A percentile compares a stretch with the other conserved stretches of the same genome.
phyloP scores from a whole-genome alignment of 306 rosid genomes.

The Herpetospermum pedunculosum region DNA sequence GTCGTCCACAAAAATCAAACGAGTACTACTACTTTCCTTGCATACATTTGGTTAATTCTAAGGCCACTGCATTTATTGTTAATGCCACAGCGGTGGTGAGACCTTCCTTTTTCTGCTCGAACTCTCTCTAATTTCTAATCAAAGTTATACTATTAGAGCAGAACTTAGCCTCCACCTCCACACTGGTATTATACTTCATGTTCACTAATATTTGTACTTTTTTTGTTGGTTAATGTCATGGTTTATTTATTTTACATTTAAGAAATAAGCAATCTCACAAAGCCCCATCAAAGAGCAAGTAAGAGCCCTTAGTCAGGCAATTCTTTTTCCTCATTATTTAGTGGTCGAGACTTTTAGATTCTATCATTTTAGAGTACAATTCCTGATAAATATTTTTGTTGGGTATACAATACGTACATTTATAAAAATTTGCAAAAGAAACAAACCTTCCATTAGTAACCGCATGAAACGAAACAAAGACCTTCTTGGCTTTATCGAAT shows the following conservation, averaged over 20 bases:
- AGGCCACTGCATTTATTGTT: conserved; percentile 19
- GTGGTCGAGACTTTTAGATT: background rate
- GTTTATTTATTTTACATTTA: background rate
- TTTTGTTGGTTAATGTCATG: background rate
- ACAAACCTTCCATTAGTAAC: background rate
- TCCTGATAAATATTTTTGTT: background rate
- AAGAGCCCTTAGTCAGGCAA: background rate
- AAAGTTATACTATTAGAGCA: background rate
- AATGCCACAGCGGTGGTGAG: conserved; percentile 17
- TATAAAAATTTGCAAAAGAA: background rate
- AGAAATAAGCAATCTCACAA: background rate
- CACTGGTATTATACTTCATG: background rate
- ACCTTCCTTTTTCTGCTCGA: background rate
- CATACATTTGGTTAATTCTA: conserved; percentile 19
- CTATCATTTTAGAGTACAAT: background rate
- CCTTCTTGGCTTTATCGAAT: background rate
- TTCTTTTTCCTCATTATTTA: background rate
- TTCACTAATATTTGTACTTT: background rate
- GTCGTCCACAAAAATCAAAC: conserved; percentile 21
- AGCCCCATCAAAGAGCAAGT: background rate
- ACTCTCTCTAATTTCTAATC: background rate
- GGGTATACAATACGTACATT: background rate
- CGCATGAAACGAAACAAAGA: background rate
- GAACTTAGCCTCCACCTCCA: background rate
- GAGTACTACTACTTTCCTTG: conserved; percentile 41